phyloP scores from a whole-genome alignment of 306 rosid genomes.

The Castanea mollissima region DNA sequence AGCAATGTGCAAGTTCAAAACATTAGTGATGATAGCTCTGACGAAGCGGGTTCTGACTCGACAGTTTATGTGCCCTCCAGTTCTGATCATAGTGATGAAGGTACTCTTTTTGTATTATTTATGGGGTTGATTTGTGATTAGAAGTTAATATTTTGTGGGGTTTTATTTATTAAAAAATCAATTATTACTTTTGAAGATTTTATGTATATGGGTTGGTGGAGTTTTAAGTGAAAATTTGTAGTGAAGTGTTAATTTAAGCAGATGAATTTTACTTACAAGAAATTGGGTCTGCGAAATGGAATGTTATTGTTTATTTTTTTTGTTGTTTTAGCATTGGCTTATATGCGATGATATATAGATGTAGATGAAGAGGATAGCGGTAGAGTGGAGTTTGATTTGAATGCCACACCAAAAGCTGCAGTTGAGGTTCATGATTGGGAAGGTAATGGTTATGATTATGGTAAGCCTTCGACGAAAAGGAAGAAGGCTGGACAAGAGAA shows the following conservation, averaged over 20 bases:
- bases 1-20: not conserved
- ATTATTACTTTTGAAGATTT: not conserved
- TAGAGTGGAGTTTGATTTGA: conserved; percentile 12
- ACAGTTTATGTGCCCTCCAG: conserved; percentile 4
- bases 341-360: not conserved
- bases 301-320: not conserved
- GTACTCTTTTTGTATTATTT: not conserved
- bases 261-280: not conserved
- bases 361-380: conserved; percentile 26
- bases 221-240: not conserved
- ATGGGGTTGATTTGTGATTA: not conserved
- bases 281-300: not conserved
- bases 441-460: conserved; percentile 19
- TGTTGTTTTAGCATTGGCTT: not conserved
- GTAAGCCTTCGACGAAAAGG: conserved; percentile 9
- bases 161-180: not conserved
- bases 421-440: conserved; percentile 19
- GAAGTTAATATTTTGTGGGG: no score
- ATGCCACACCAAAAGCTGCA: conserved; percentile 17
- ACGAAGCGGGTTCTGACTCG: not conserved
- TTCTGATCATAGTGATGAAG: conserved; percentile 17
- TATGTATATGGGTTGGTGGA: not conserved
- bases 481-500: conserved; percentile 20
- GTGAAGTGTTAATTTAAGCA: not conserved
- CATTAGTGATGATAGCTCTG: not conserved